Percentiles rank a stretch among this genome's conserved stretches.
phyloP scores from a whole-genome alignment of 2,329 filamentous ascomycete genomes.

The Penicillium sp. region DNA sequence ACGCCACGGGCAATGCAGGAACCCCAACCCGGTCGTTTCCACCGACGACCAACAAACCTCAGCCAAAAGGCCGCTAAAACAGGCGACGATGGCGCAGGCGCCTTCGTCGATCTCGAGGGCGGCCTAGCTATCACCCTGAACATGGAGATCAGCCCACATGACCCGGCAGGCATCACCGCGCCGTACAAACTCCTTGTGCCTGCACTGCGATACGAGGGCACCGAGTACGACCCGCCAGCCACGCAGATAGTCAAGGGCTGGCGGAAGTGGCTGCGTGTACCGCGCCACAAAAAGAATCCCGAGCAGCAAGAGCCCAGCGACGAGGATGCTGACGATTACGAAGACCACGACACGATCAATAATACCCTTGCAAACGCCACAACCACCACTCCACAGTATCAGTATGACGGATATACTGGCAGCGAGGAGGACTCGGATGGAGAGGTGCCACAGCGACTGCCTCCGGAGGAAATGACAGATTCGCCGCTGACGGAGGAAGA shows the following conservation, averaged over 20 bases:
- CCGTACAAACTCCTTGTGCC: conserved; percentile 87
- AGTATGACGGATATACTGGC: conserved; percentile 24
- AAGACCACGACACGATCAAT: conserved; percentile 24
- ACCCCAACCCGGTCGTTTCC: conserved; percentile 52
- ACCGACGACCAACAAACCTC: conserved; percentile 62
- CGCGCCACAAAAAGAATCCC: conserved; percentile 27
- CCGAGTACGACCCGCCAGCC: conserved; percentile 38
- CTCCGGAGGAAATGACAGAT: conserved; percentile 9
- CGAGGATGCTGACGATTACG: conserved; percentile 21
- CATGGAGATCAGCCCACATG: conserved; percentile 78
- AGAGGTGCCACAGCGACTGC: conserved; percentile 17
- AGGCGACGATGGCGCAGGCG: conserved; percentile 52
- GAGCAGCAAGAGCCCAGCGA: conserved; percentile 15
- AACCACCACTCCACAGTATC: conserved; percentile 13
- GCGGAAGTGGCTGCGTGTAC: conserved; percentile 39
- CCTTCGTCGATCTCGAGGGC: conserved; percentile 69
- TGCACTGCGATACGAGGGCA: conserved; percentile 58
- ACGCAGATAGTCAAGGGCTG: conserved; percentile 38
- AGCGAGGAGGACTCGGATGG: conserved; percentile 21
- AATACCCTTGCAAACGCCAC: conserved; percentile 27
- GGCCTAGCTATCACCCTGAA: conserved; percentile 86
- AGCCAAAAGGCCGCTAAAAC: conserved; percentile 60
- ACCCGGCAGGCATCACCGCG: conserved; percentile 82
- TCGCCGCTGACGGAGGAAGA: conserved; percentile 14
- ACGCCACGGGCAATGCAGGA: conserved; percentile 15